Evolutionary conservation across 768 basidiomycete genomes (phyloP).

Genomic region (Clavaria fumosa): DNA sequence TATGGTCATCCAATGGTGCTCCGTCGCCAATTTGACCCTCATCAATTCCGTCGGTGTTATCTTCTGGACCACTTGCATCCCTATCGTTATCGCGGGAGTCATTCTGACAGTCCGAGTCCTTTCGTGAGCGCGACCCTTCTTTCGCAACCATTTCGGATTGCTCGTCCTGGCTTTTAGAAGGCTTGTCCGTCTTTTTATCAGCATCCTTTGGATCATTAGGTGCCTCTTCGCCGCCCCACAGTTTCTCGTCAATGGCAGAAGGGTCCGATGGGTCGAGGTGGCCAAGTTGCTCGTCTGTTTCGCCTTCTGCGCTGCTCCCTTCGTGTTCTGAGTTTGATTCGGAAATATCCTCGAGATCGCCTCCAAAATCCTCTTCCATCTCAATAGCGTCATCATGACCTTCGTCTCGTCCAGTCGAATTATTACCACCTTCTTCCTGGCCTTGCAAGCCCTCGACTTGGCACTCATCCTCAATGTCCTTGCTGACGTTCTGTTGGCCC

Average conservation of each 20-base stretch:
- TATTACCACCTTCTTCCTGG: constrained; percentile 34
- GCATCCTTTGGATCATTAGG: constrained; percentile 31
- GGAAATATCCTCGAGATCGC: constrained; percentile 69
- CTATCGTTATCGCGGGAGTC: constrained; percentile 19
- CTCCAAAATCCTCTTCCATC: constrained; percentile 84
- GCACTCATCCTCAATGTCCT: constrained; percentile 90
- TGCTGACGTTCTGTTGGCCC: constrained; percentile 78
- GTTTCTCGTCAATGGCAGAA: constrained; percentile 81
- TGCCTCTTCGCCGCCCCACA: constrained; percentile 81
- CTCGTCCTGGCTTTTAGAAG: constrained; percentile 36
- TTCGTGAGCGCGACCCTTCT: constrained; percentile 34
- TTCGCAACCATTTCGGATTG: constrained; percentile 68
- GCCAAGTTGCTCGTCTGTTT: constrained; percentile 72
- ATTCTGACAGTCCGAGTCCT: no score
- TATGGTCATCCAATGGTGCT: constrained; percentile 57
- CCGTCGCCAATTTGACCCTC: constrained; percentile 20
- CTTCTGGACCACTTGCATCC: constrained; percentile 15
- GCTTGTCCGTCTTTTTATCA: constrained; percentile 44
- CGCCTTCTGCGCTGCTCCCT: constrained; percentile 39
- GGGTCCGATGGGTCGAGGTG: constrained; percentile 76
- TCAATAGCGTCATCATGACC: constrained; percentile 72
- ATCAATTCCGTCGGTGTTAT: constrained; percentile 14
- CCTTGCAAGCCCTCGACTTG: constrained; percentile 88
- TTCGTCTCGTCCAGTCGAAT: constrained; percentile 28
- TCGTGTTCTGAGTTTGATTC: constrained; percentile 41